Evolutionary conservation across 148 eudicot species (phyloP).

Genomic region (Pharnaceum exiguum): DNA sequence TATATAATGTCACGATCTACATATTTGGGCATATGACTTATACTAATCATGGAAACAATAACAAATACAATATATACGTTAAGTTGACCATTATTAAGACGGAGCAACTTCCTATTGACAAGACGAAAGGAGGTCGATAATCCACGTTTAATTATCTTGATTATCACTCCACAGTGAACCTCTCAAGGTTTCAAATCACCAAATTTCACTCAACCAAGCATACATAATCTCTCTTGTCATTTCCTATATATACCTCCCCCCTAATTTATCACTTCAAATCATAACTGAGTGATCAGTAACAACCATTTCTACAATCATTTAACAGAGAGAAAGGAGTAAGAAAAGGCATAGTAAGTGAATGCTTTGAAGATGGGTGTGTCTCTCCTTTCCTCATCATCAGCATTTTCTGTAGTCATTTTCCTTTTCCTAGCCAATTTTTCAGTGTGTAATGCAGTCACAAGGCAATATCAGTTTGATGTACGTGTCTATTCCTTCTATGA

Average conservation of each 20-base stretch:
- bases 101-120: background rate
- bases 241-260: slow-evolving; percentile 11
- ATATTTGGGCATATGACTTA: too few species aligned
- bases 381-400: background rate
- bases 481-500: slow-evolving; percentile 2
- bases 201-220: slow-evolving; percentile 8
- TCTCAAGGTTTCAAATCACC: slow-evolving; percentile 12
- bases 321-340: background rate
- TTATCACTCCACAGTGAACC: slow-evolving; percentile 18
- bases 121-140: background rate
- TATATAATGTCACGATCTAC: too few species aligned
- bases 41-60: background rate
- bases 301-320: background rate
- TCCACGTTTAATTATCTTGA: slow-evolving; percentile 19
- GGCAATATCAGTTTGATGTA: slow-evolving; percentile 62
- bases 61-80: background rate
- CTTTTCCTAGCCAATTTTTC: slow-evolving; percentile 16
- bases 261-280: slow-evolving; percentile 4
- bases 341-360: background rate
- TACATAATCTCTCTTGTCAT: background rate
- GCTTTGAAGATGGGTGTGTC: slow-evolving; percentile 20
- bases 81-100: background rate
- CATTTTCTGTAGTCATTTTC: slow-evolving; percentile 16
- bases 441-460: slow-evolving; percentile 28
- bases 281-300: background rate